Evolutionary conservation across 257 asterid genomes (phyloP).

Genomic region (Penstemon barbatus): DNA sequence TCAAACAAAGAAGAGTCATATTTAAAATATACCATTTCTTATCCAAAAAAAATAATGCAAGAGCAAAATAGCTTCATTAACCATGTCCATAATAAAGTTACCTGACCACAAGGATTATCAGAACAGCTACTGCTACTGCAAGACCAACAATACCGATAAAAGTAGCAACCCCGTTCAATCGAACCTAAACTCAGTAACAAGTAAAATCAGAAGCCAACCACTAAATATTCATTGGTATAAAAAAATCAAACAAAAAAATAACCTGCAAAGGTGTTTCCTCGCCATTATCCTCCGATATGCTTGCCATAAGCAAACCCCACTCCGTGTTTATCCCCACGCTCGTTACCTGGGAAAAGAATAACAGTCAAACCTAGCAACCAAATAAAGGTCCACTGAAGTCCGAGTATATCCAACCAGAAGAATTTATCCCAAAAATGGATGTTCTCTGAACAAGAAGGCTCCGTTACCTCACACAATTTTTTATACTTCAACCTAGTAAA

Average conservation of each 20-base stretch:
- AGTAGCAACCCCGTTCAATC: slow-evolving; percentile 86
- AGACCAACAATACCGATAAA: slow-evolving; percentile 86
- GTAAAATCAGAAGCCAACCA: slow-evolving; percentile 24
- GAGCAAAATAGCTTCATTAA: slow-evolving; percentile 16
- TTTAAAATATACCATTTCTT: neutral
- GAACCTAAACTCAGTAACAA: slow-evolving; percentile 51
- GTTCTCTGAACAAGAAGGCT: too few species aligned
- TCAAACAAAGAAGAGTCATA: slow-evolving; percentile 23
- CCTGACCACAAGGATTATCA: slow-evolving; percentile 73
- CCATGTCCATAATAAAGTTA: slow-evolving; percentile 28
- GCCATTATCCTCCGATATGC: slow-evolving; percentile 85
- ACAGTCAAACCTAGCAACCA: slow-evolving; percentile 21
- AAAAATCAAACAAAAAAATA: slow-evolving; percentile 11
- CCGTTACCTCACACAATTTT: too few species aligned
- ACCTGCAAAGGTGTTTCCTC: slow-evolving; percentile 99
- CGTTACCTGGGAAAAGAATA: slow-evolving; percentile 58
- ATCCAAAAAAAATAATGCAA: slow-evolving; percentile 15
- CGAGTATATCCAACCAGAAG: too few species aligned
- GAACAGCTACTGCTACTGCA: slow-evolving; percentile 64
- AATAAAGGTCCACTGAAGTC: neutral
- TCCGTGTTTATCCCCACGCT: slow-evolving; percentile 89
- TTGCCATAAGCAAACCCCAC: slow-evolving; percentile 96
- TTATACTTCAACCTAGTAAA: too few species aligned
- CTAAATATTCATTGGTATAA: neutral
- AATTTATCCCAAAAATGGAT: too few species aligned